These are phyloP conservation scores for Volvox africanus DNA, from an alignment of 139 green algal species.

Conservation along the genomic window DNA sequence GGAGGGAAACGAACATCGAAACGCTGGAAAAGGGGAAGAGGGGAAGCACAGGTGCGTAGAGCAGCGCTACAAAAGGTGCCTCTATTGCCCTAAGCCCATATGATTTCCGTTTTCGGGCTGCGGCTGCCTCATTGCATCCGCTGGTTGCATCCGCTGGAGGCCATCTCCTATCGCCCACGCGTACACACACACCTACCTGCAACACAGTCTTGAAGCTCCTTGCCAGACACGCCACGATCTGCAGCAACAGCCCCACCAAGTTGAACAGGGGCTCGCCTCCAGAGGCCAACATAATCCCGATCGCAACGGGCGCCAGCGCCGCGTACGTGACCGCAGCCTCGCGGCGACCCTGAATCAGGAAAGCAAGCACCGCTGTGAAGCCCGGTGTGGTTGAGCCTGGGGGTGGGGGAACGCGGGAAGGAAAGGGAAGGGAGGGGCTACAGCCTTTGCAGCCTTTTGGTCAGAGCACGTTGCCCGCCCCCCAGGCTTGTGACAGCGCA, in stretches of 20 bases:
- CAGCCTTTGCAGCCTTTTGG: no score
- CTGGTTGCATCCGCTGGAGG: no score
- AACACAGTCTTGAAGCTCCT: slow-evolving; percentile 40
- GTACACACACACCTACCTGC: slow-evolving; percentile 2
- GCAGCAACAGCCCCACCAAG: slow-evolving; percentile 66
- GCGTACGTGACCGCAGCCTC: slow-evolving; percentile 84
- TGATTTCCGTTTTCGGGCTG: no score
- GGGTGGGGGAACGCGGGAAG: background rate
- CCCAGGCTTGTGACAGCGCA: no score
- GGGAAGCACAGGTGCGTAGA: background rate
- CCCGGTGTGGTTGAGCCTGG: slow-evolving; percentile 92
- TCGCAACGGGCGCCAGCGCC: slow-evolving; percentile 88
- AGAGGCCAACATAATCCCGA: slow-evolving; percentile 90
- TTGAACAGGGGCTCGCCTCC: slow-evolving; percentile 91
- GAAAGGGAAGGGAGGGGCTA: no score
- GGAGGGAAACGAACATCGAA: background rate
- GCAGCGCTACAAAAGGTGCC: background rate
- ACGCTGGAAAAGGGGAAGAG: background rate
- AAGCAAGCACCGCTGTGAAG: slow-evolving; percentile 91
- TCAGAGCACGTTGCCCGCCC: no score
- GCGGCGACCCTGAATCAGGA: slow-evolving; percentile 62
- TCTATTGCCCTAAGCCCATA: no score
- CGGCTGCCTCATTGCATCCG: no score
- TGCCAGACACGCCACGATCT: slow-evolving; percentile 1
- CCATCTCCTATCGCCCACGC: no score